Evolutionary conservation across 2,329 filamentous ascomycete species (phyloP).

Genomic region (Dactylellina cionopaga): DNA sequence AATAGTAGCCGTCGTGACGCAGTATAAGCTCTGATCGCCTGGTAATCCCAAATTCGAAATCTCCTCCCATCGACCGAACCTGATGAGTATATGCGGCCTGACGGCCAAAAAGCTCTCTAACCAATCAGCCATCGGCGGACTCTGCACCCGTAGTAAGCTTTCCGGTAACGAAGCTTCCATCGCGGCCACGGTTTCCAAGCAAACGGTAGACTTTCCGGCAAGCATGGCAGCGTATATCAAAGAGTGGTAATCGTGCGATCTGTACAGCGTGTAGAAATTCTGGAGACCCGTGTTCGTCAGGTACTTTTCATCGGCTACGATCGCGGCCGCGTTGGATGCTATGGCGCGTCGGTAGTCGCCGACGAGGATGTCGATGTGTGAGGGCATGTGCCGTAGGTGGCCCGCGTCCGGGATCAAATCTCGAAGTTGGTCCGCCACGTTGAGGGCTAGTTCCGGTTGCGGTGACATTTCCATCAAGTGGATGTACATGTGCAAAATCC

Average conservation of each 20-base stretch:
- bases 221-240: conserved; percentile 82
- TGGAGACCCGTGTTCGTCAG: conserved; percentile 68
- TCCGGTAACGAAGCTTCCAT: conserved; percentile 73
- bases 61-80: conserved; percentile 78
- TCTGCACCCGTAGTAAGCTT: conserved; percentile 71
- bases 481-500: conserved; percentile 78
- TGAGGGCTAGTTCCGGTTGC: conserved; percentile 71
- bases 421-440: conserved; percentile 71
- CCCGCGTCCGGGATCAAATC: conserved; percentile 74
- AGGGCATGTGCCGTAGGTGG: conserved; percentile 80
- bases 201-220: conserved; percentile 71
- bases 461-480: conserved; percentile 81
- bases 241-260: conserved; percentile 79
- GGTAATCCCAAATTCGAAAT: conserved; percentile 70
- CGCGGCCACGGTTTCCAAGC: conserved; percentile 69
- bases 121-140: conserved; percentile 81
- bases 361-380: conserved; percentile 77
- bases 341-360: conserved; percentile 77
- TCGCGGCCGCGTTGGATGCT: conserved; percentile 73
- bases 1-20: conserved; percentile 73
- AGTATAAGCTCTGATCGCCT: conserved; percentile 70
- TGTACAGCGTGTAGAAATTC: conserved; percentile 81
- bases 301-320: conserved; percentile 74
- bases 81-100: conserved; percentile 74
- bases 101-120: conserved; percentile 76